Evolutionary conservation across 805 yeast genomes (phyloP).

Genomic region (Pichia manshurica): DNA sequence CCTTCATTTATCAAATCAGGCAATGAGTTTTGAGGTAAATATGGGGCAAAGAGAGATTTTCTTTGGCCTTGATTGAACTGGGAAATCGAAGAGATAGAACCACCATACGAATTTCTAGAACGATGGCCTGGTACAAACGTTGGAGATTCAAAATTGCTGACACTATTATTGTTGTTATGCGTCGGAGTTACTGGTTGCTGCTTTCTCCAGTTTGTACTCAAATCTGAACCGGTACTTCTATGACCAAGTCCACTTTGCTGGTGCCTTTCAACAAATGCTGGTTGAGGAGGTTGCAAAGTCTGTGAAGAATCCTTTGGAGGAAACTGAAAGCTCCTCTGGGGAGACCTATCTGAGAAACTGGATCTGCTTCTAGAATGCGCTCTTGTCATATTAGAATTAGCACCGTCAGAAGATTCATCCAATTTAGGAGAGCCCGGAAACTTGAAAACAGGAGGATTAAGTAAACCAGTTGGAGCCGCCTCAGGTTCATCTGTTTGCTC

Average conservation of each 20-base stretch:
- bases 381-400: conserved; percentile 8
- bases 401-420: conserved; percentile 11
- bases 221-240: conserved; percentile 37
- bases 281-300: conserved; percentile 47
- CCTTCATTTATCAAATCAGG: conserved; percentile 90
- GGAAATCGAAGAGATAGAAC: conserved; percentile 49
- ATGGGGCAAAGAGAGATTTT: conserved; percentile 90
- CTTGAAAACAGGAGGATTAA: conserved; percentile 40
- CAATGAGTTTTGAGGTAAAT: conserved; percentile 85
- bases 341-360: conserved; percentile 31
- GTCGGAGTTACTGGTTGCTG: conserved; percentile 19
- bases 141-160: conserved; percentile 21
- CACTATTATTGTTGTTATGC: conserved; percentile 9
- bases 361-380: conserved; percentile 28
- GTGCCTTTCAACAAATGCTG: conserved; percentile 39
- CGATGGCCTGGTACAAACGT: conserved; percentile 64
- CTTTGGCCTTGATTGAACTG: conserved; percentile 40
- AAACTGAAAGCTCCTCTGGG: conserved; percentile 54
- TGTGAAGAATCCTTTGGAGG: conserved; percentile 42
- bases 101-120: conserved; percentile 65
- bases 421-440: conserved; percentile 42
- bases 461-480: conserved; percentile 5
- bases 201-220: conserved; percentile 61
- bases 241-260: conserved; percentile 24
- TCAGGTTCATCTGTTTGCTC: background rate